Evolutionary conservation across 2,329 filamentous ascomycete species (phyloP), one percentile per base, ranked within the genome.

Genomic region (Pseudofabraea citricarpa): DNA sequence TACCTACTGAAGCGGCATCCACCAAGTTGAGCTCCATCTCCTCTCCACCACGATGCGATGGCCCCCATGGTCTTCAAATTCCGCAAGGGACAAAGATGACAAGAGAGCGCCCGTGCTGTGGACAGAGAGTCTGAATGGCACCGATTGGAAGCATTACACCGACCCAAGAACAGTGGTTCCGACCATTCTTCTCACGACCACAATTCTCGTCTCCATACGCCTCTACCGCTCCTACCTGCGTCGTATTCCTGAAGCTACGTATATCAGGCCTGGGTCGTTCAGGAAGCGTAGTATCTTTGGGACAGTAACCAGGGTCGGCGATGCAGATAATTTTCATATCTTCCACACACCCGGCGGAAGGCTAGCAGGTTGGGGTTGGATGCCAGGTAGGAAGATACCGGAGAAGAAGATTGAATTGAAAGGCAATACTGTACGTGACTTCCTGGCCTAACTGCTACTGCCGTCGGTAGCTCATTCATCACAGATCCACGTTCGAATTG

Each of bases 341-440:
- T 98, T 85, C 63, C 93, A 98, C 64, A 97, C 90, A 0, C 93
- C 93, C 0, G 91, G 91, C n/a, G 93, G 93, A 9, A 76, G 82
- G 52, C 65, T 90, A 40, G 76, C 85, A 9, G 93, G 93, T 41
- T 98, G 93, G 93, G 90, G 86, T n/a, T 95, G 88, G 89, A 59
- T 93, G 51, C 83, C 77, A 5, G 73, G 78, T 62, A 73, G 89
- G 57, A 82, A 68, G 46, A 75, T 95, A 6, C 90, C 90, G 1
- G 73, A 69, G 10, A 79, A 75, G 45, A 84, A 76, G 60, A 78
- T 83, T 45, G 77, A 81, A 22, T 67, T 95, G 49, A 87, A 79
- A 60, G 81, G 84, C 47, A 81, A 85, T 53, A 96, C 90, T 47
- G 89, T 94, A 73, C 36, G 75, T 66, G 22, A 29, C 23, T 20